These are phyloP conservation scores for Aspergillus felis DNA, from an alignment of 2,329 filamentous ascomycete genomes.

Conservation along the genomic window DNA sequence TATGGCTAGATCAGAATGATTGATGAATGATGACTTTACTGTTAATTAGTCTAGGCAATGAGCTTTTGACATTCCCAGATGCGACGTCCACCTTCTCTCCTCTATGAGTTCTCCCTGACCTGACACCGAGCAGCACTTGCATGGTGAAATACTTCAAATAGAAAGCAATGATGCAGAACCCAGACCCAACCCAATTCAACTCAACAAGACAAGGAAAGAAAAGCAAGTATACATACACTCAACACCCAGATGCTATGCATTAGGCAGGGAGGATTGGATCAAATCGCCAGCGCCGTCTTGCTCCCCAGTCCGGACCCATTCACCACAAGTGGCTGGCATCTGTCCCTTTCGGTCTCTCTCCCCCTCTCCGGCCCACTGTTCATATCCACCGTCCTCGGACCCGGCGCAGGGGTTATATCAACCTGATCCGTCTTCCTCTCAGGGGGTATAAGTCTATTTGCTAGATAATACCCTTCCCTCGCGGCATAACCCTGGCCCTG, in stretches of 20 bases:
- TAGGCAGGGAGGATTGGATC: neutral
- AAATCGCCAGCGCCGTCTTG: conserved; percentile 13
- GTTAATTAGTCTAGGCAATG: neutral
- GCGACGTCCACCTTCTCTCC: neutral
- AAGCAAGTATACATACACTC: neutral
- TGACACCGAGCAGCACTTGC: neutral
- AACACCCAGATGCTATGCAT: neutral
- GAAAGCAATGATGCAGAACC: neutral
- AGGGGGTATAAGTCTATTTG: neutral
- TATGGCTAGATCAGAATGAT: neutral
- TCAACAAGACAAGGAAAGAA: neutral
- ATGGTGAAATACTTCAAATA: neutral
- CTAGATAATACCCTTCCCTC: neutral
- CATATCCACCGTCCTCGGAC: neutral
- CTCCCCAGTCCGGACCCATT: conserved; percentile 29
- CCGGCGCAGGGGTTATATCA: neutral
- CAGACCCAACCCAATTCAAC: neutral
- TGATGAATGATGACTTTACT: conserved; percentile 10
- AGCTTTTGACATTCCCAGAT: neutral
- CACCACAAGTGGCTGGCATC: conserved; percentile 29
- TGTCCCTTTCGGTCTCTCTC: conserved; percentile 1
- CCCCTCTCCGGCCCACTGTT: neutral
- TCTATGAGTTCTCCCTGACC: neutral
- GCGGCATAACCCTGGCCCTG: neutral
- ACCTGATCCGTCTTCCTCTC: neutral